Evolutionary conservation across 2,329 filamentous ascomycete genomes (phyloP), one percentile per base, ranked within the genome.

Genomic region (Elsinoe perseae): DNA sequence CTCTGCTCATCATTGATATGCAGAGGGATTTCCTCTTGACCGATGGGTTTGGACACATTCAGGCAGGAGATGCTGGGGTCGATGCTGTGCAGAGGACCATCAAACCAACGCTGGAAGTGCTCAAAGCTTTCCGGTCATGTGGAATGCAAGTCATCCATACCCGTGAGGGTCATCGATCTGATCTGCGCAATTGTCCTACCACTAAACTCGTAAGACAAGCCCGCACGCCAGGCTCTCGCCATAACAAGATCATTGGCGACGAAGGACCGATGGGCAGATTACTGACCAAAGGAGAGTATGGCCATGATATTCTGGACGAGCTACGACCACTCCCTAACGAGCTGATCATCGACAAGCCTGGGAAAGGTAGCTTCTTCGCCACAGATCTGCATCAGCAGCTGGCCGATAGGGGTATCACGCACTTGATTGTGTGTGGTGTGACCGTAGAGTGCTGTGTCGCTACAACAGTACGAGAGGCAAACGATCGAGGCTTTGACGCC

Each of bases 401-500:
- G 46, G 72, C 80, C 58, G 76, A 78, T 21, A 70, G 75, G 60
- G 80, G 76, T 0, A 77, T 83, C 56, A 83, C 80, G 1, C 79
- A 83, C 65, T 65, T 83, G 1, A 67, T 84, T 1, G 72, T 83
- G 32, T 69, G 73, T n/a, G 80, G 80, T 1, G 78, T 82, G 9
- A 82, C 79, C 0, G 81, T 79, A 1, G 79, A 82, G 65, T 79
- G 78, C 61, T 82, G 79, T 61, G 79, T 83, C 53, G 76, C 76
- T 7, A 79, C 77, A 0, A 80, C 79, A 0, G 70, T 79, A 1
- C 70, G 79, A 34, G 80, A 83, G 65, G 78, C 77, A 28, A 79
- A 78, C 57, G 80, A 83, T 62, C 74, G 81, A n/a, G 81, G 80
- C 0, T 82, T 80, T 60, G 78, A 83, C 62, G 81, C 77, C 65